Evolutionary conservation across 164 flowering plant species (phyloP), one percentile per base, ranked within the genome.

Genomic region (Vitis labrusca): DNA sequence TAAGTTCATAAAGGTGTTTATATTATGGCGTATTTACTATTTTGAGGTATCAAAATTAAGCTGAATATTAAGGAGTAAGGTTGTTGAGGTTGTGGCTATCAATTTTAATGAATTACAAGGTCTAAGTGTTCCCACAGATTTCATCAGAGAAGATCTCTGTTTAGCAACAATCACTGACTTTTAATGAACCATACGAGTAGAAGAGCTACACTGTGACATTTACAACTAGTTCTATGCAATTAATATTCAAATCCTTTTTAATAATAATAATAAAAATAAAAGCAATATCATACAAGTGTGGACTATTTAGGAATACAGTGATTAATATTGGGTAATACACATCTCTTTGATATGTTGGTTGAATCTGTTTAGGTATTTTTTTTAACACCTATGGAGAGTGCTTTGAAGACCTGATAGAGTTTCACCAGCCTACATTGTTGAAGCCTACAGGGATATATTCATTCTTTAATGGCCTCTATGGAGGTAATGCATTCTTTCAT

Each of bases 361-460:
- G 19, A 55, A 64, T 69, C 11, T 64, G 14, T 69, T 30, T 82
- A 87, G 91, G 91, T 51, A 17, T 17, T 84, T 85, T 50, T 88
- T 88, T 72, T 88, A 88, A 88, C 70, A 88, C 91, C 2, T 88
- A 88, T 65, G 91, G 89, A 50, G 89, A 88, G 69, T 85, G 84
- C 66, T 88, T 83, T 66, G 89, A 88, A 79, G 91, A 88, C 69
- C 68, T 88, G 81, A 80, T 85, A 75, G 82, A 88, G 63, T 85
- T 88, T 75, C 89, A 88, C 61, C 82, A 81, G 73, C 84, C 89
- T 23, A 54, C 68, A 64, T 63, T 88, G 60, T 70, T 88, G 77
- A 88, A 88, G 76, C 85, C 84, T 47, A 85, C 77, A 54, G 91
- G 91, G 7, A 79, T 85, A 54, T 88, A 85, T 67, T 85, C 88